These are phyloP conservation scores for Gloeopeniophorella convolvens DNA, from an alignment of 768 basidiomycete species.

Conservation along the genomic window DNA sequence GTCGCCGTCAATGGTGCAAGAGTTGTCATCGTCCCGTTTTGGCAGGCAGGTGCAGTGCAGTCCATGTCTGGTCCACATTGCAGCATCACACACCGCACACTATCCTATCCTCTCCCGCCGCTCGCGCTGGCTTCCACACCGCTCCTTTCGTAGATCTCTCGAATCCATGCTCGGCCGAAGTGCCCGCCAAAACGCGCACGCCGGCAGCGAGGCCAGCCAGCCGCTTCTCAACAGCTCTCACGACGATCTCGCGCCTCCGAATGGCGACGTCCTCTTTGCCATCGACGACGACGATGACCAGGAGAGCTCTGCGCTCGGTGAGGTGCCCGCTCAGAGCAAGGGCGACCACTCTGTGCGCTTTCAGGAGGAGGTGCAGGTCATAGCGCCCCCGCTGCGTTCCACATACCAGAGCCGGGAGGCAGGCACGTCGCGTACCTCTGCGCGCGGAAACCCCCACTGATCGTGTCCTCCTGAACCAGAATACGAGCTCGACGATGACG, in stretches of 20 bases:
- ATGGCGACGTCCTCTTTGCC: conserved; percentile 42
- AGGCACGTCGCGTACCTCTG: conserved; percentile 47
- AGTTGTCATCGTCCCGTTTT: too few relatives aligned
- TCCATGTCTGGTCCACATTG: too few relatives aligned
- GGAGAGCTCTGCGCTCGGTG: conserved; percentile 30
- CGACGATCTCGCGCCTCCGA: conserved; percentile 34
- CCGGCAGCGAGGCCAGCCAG: conserved; percentile 42
- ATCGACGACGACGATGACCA: conserved; percentile 43
- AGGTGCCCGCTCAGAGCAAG: background rate
- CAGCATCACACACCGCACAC: too few relatives aligned
- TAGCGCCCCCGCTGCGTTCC: conserved; percentile 63
- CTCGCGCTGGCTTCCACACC: background rate
- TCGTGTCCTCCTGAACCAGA: conserved; percentile 38
- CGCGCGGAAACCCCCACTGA: background rate
- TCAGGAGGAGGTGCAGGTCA: conserved; percentile 61
- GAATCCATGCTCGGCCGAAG: conserved; percentile 15
- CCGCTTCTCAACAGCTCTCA: conserved; percentile 50
- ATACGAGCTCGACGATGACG: conserved; percentile 80
- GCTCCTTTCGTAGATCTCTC: background rate
- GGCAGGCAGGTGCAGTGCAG: too few relatives aligned
- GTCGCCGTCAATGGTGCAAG: background rate
- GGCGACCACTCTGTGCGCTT: conserved; percentile 45
- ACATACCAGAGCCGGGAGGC: conserved; percentile 72
- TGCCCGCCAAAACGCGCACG: conserved; percentile 13
- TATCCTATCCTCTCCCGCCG: background rate